Percentiles rank a stretch among this genome's conserved stretches.
Conservation (phyloP, 1,284 basidiomycete genomes). For the Vanrija sp. region DNA sequence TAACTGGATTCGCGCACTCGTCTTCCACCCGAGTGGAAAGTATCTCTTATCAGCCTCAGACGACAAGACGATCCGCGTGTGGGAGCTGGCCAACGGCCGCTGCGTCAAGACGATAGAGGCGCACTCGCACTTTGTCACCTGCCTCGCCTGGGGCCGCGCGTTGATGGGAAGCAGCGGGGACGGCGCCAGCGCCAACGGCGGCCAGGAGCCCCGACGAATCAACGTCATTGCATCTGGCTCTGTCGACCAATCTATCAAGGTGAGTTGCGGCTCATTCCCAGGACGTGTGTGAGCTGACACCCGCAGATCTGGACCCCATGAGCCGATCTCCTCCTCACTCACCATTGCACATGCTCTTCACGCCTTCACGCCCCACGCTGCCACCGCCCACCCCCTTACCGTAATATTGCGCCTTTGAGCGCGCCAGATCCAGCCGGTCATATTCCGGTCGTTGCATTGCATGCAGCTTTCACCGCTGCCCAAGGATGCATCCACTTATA, state of each 20-base stretch:
- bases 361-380: no score
- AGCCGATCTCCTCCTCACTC: not conserved
- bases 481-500: no score
- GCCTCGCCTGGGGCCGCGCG: slow-evolving; percentile 74
- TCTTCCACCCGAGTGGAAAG: slow-evolving; percentile 82
- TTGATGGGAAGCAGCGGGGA: slow-evolving; percentile 43
- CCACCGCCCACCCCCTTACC: no score
- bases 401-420: no score
- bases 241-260: slow-evolving; percentile 63
- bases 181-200: slow-evolving; percentile 15
- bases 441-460: no score
- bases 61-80: slow-evolving; percentile 83
- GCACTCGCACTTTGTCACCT: slow-evolving; percentile 78
- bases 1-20: slow-evolving; percentile 77
- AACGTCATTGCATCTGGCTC: slow-evolving; percentile 79
- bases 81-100: slow-evolving; percentile 73
- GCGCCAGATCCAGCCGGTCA: no score
- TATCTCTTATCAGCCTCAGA: slow-evolving; percentile 81
- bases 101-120: slow-evolving; percentile 81
- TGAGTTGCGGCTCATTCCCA: slow-evolving; percentile 20
- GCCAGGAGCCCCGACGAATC: slow-evolving; percentile 58
- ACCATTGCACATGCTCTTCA: no score
- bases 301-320: slow-evolving; percentile 19
- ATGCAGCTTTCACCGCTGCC: no score
- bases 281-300: not conserved